Evolutionary conservation across 768 basidiomycete species (phyloP).

Genomic region (Antrodiella citrinella): DNA sequence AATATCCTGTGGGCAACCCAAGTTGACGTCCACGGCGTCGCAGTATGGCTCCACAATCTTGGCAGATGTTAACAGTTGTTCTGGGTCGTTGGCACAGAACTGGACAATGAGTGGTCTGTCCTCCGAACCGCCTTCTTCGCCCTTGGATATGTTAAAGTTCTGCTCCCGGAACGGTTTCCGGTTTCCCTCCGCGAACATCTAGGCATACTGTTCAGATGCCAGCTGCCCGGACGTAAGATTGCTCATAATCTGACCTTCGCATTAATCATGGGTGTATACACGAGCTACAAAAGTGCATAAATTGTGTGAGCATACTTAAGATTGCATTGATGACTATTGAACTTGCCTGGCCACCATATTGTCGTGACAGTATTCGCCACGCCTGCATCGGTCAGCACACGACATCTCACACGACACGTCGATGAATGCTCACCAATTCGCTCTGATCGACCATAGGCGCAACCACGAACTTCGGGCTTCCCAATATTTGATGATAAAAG

Average conservation of each 20-base stretch:
- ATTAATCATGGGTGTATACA: conserved; percentile 99
- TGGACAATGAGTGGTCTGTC: conserved; percentile 88
- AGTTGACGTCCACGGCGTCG: conserved; percentile 92
- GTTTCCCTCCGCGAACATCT: conserved; percentile 56
- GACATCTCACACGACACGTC: conserved; percentile 1
- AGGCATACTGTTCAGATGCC: not conserved
- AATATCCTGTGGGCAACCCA: conserved; percentile 94
- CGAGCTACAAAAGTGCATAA: conserved; percentile 39
- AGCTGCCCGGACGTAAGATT: too few species aligned
- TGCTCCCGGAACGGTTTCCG: conserved; percentile 51
- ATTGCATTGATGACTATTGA: not conserved
- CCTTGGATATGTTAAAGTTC: conserved; percentile 58
- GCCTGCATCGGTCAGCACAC: conserved; percentile 42
- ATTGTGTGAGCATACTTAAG: not conserved
- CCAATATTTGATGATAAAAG: conserved; percentile 71
- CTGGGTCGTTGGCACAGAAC: conserved; percentile 89
- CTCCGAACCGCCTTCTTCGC: conserved; percentile 74
- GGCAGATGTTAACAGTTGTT: conserved; percentile 71
- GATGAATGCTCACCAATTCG: conserved; percentile 61
- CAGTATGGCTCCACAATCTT: conserved; percentile 67
- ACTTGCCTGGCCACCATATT: conserved; percentile 71
- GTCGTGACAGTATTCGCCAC: conserved; percentile 77
- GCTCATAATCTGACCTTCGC: conserved; percentile 51
- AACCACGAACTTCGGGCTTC: conserved; percentile 82
- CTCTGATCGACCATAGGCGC: conserved; percentile 99